These are phyloP conservation scores for Penicillium pancosmium DNA, from an alignment of 495 filamentous ascomycete genomes.

Conservation along the genomic window DNA sequence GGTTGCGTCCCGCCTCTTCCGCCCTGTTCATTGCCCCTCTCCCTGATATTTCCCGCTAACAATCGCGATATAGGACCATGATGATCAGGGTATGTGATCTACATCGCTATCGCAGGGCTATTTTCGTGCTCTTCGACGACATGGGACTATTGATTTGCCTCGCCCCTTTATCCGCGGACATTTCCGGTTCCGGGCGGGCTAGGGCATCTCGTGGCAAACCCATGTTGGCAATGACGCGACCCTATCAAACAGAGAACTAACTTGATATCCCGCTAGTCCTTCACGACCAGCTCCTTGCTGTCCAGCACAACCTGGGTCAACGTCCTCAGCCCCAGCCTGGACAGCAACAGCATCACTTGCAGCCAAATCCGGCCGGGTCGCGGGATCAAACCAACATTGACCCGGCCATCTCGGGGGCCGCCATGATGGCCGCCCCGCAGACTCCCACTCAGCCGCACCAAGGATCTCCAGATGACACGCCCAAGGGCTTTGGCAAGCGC, in stretches of 20 bases:
- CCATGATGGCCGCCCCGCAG: conserved; percentile 45
- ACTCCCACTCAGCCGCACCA: conserved; percentile 39
- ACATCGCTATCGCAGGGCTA: background rate
- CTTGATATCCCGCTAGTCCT: conserved; percentile 42
- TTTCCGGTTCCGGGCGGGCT: background rate
- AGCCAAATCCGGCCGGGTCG: conserved; percentile 44
- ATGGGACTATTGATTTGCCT: background rate
- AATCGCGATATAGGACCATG: conserved; percentile 44
- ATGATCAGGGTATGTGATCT: conserved; percentile 53
- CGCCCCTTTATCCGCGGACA: background rate
- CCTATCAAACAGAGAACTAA: conserved; percentile 21
- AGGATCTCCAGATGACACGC: conserved; percentile 34
- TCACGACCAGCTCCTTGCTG: conserved; percentile 57
- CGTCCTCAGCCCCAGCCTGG: conserved; percentile 38
- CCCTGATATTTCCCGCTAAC: conserved; percentile 6
- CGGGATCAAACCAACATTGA: conserved; percentile 56
- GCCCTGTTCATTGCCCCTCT: conserved; percentile 5
- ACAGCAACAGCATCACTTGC: conserved; percentile 48
- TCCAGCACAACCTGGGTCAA: conserved; percentile 45
- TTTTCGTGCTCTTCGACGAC: background rate
- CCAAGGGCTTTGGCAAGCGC: conserved; percentile 69
- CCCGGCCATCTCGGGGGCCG: conserved; percentile 52
- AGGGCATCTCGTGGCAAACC: background rate
- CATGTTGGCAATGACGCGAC: background rate
- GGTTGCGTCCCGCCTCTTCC: conserved; percentile 12